These are phyloP conservation scores for Panellus pusillus DNA, from an alignment of 768 basidiomycete genomes.

Conservation along the genomic window DNA sequence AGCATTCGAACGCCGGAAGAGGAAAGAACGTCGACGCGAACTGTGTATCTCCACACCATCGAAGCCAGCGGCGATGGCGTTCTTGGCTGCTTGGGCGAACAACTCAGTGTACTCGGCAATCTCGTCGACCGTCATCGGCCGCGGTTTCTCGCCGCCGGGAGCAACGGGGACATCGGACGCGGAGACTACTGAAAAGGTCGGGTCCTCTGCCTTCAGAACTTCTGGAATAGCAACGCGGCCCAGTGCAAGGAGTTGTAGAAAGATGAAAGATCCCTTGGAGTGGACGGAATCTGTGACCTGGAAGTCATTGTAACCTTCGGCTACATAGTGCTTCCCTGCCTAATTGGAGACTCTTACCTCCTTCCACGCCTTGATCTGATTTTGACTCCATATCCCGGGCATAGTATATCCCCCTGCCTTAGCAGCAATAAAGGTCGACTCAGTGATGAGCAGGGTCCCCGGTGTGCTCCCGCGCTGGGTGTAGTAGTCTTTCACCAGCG, in stretches of 20 bases:
- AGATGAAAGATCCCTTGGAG: constrained; percentile 44
- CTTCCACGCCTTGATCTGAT: constrained; percentile 48
- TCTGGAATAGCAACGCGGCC: constrained; percentile 31
- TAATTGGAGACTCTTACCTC: constrained; percentile 19
- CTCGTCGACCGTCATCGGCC: constrained; percentile 26
- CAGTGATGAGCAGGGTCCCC: constrained; percentile 42
- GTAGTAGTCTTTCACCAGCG: constrained; percentile 31
- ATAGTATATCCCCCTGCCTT: constrained; percentile 27
- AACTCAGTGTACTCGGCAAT: constrained; percentile 31
- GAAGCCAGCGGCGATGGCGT: constrained; percentile 36
- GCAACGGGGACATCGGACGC: constrained; percentile 24
- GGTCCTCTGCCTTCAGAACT: constrained; percentile 29
- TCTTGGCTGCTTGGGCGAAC: constrained; percentile 33
- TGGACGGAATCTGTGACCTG: constrained; percentile 50
- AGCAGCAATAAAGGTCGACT: constrained; percentile 38
- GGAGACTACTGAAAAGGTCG: constrained; percentile 22
- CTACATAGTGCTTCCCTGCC: background rate
- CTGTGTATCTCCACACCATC: constrained; percentile 37
- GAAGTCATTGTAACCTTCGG: background rate
- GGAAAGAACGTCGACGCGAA: background rate
- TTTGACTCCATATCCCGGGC: constrained; percentile 44
- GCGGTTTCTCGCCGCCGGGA: constrained; percentile 15
- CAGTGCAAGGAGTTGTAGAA: constrained; percentile 47
- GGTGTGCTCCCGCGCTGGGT: constrained; percentile 30
- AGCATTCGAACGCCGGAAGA: background rate